A percentile compares a stretch with the other conserved stretches of the same genome.
Conservation (phyloP, 73 alveolate species). For the Paramecium sexaurelia region DNA sequence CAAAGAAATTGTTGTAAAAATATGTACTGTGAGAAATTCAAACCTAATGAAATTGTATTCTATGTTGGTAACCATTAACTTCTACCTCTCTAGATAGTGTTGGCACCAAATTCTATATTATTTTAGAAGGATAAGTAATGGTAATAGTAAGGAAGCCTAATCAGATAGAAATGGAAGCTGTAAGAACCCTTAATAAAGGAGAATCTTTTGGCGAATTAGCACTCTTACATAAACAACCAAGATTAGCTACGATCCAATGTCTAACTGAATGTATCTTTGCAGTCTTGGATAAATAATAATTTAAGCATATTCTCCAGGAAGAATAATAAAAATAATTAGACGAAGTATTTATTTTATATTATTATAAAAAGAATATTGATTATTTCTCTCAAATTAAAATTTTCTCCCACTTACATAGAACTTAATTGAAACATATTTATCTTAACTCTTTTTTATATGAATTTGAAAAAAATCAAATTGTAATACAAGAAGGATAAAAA, state of each 20-base stretch:
- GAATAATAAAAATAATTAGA: neutral
- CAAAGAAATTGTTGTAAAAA: neutral
- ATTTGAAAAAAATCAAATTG: neutral
- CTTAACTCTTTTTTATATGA: neutral
- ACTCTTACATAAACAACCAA: conserved; percentile 43
- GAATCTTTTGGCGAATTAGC: conserved; percentile 63
- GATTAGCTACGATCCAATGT: conserved; percentile 51
- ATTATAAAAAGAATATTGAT: neutral
- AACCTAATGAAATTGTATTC: neutral
- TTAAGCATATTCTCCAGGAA: conserved; percentile 2
- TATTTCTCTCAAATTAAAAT: neutral
- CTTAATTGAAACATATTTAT: neutral
- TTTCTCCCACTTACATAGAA: neutral
- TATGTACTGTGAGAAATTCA: neutral
- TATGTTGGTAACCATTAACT: neutral
- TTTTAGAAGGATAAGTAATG: neutral
- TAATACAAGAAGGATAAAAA: neutral
- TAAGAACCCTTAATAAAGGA: neutral
- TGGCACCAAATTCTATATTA: conserved; percentile 3
- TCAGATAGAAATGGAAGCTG: neutral
- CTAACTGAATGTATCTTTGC: conserved; percentile 48
- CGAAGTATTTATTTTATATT: neutral
- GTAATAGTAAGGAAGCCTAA: neutral
- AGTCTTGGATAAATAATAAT: conserved; percentile 23
- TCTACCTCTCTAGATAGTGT: neutral